Evolutionary conservation across 2,329 filamentous ascomycete species (phyloP).

Genomic region (Pyrenophora tritici-repentis): DNA sequence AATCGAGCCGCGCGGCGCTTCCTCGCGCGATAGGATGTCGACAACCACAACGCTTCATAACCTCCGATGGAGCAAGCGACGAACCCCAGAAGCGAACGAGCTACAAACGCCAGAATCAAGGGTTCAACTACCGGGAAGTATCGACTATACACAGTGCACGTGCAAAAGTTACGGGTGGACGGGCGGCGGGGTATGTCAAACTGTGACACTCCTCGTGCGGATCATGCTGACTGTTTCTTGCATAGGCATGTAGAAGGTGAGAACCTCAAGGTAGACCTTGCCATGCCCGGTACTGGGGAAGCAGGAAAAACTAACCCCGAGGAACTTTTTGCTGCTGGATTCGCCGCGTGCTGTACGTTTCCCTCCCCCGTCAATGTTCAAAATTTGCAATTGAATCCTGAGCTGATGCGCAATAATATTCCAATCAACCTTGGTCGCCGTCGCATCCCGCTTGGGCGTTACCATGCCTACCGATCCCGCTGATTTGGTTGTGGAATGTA

Average conservation of each 20-base stretch:
- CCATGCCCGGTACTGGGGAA: constrained; percentile 52
- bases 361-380: too few relatives aligned
- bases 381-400: too few relatives aligned
- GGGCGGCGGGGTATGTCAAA: constrained; percentile 31
- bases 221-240: not conserved
- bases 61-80: constrained; percentile 16
- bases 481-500: constrained; percentile 49
- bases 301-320: constrained; percentile 51
- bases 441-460: constrained; percentile 48
- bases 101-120: too few relatives aligned
- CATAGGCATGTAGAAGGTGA: constrained; percentile 41
- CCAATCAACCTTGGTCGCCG: constrained; percentile 54
- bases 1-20: constrained; percentile 14
- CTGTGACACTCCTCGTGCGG: too few relatives aligned
- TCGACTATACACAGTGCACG: constrained; percentile 39
- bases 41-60: constrained; percentile 46
- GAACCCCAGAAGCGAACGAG: too few relatives aligned
- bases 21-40: constrained; percentile 35
- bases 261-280: constrained; percentile 47
- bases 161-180: constrained; percentile 49
- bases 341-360: constrained; percentile 50
- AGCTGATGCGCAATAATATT: not conserved
- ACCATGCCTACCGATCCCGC: constrained; percentile 49
- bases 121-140: too few relatives aligned
- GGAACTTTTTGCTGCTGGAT: constrained; percentile 56